A percentile compares a stretch with the other conserved stretches of the same genome.
phyloP scores from a whole-genome alignment of 1,139 yeast species.

The Arxiozyma telluris region DNA sequence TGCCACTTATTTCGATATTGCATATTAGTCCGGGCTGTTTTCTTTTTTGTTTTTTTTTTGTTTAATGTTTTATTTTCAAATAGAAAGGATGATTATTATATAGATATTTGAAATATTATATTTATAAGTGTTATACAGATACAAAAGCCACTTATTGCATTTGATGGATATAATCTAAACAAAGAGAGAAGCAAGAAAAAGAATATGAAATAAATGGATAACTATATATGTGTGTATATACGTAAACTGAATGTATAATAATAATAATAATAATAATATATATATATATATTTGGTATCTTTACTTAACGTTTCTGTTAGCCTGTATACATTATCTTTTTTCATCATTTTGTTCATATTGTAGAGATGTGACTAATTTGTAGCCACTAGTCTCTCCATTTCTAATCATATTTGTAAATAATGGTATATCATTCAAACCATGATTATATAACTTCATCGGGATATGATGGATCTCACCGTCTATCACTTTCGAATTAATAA shows the following conservation, averaged over 20 bases:
- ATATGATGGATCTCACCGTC: constrained; percentile 19
- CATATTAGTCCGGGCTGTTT: too few relatives aligned
- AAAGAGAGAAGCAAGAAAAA: neutral
- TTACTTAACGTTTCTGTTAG: too few relatives aligned
- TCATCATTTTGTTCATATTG: constrained; percentile 1
- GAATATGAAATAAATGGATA: neutral
- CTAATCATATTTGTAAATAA: constrained; percentile 16
- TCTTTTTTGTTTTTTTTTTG: too few relatives aligned
- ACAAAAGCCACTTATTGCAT: neutral
- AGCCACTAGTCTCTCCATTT: constrained; percentile 19
- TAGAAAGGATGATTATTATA: neutral
- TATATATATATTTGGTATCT: too few relatives aligned
- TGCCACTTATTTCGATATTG: neutral
- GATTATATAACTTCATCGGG: constrained; percentile 14
- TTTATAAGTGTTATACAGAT: too few relatives aligned
- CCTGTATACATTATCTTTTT: neutral
- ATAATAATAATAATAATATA: too few relatives aligned
- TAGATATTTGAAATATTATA: neutral
- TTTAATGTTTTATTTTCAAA: too few relatives aligned
- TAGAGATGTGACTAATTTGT: constrained; percentile 20
- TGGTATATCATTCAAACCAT: constrained; percentile 20
- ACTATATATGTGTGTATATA: too few relatives aligned
- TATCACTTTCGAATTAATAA: constrained; percentile 14
- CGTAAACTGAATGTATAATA: too few relatives aligned
- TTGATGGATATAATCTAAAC: too few relatives aligned